Base-by-base conservation (phyloP, 2,329 filamentous ascomycete species). In the Apiospora sp. region DNA sequence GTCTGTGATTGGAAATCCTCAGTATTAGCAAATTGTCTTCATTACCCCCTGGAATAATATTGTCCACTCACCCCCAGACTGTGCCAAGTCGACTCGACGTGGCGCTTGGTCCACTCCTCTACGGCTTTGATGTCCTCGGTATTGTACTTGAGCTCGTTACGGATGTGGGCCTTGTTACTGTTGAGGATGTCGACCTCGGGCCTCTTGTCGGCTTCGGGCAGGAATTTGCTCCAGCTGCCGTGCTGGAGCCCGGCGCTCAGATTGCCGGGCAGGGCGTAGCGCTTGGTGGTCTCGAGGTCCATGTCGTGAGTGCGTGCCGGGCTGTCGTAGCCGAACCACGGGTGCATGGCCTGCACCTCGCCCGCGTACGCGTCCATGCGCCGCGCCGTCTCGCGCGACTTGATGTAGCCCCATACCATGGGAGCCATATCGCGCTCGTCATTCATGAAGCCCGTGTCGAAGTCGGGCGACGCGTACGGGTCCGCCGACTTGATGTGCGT, bases 351-450 rank as follows among this genome's bases (percentile, higher is more conserved):
- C 76, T 88, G 83, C 7, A 93, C 92, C 80, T 95, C 93, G 73
- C 93, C 93, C 1, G 92, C 92, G 75, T 94, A 95, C 0, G 92
- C 90, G 37, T 92, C 88, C 93, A 94, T 94, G 75, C 92, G 90
- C 4, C 93, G 88, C 1, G 93, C 93, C 4, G 92, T 95, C 86
- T 94, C 93, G 72, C 93, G 91, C 2, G 91, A 93, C 84, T 94
- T 94, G 86, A 94, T 93, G 83, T 95, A 95, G 4, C 91, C 91
- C 93, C 93, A 95, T 7, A 95, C 92, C 91, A 93, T 94, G 12
- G 93, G 92, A 0, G 91, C 92, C 93, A 95, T 95, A 78, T 95
- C 93, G 34, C 93, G 88, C 83, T 94, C 92, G 82, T 95, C 93
- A 78, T 94, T 95, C 93, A 95, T 94, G 85, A 95, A 95, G 30